These are phyloP conservation scores for Aulographum hederae DNA, from an alignment of 2,329 filamentous ascomycete species.

Conservation along the genomic window DNA sequence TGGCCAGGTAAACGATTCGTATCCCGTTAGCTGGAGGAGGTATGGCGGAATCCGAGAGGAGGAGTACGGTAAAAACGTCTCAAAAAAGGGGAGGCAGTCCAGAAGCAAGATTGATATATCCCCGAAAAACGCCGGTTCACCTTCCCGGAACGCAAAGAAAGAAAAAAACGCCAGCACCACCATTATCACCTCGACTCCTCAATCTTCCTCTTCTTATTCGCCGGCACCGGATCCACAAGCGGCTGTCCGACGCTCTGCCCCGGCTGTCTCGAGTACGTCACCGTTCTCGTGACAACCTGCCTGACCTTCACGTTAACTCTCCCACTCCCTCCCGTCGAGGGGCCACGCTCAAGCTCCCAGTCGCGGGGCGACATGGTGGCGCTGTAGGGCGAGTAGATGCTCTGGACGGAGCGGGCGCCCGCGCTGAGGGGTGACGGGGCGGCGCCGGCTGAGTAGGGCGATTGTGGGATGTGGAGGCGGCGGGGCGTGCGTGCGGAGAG, in stretches of 20 bases:
- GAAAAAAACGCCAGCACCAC: too few species aligned
- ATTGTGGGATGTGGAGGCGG: conserved; percentile 60
- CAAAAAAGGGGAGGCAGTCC: too few species aligned
- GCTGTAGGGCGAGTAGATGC: conserved; percentile 54
- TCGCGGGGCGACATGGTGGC: conserved; percentile 58
- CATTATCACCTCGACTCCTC: too few species aligned
- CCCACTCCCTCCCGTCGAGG: conserved; percentile 43
- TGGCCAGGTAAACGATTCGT: too few species aligned
- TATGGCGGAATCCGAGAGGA: too few species aligned
- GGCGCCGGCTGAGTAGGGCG: conserved; percentile 45
- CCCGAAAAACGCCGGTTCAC: too few species aligned
- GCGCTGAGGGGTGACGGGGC: conserved; percentile 52
- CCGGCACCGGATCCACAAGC: conserved; percentile 62
- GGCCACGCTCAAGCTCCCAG: conserved; percentile 15
- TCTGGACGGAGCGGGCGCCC: conserved; percentile 16
- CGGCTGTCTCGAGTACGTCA: conserved; percentile 57
- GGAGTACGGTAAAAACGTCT: too few species aligned
- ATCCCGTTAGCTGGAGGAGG: too few species aligned
- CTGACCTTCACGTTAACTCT: conserved; percentile 51
- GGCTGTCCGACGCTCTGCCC: conserved; percentile 20
- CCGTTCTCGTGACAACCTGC: conserved; percentile 85
- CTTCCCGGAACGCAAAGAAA: too few species aligned
- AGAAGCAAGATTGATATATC: too few species aligned
- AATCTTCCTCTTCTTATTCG: conserved; percentile 77
- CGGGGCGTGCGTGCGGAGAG: conserved; percentile 40